Conservation (phyloP, 148 eudicot species). For the Diospyros lotus region DNA sequence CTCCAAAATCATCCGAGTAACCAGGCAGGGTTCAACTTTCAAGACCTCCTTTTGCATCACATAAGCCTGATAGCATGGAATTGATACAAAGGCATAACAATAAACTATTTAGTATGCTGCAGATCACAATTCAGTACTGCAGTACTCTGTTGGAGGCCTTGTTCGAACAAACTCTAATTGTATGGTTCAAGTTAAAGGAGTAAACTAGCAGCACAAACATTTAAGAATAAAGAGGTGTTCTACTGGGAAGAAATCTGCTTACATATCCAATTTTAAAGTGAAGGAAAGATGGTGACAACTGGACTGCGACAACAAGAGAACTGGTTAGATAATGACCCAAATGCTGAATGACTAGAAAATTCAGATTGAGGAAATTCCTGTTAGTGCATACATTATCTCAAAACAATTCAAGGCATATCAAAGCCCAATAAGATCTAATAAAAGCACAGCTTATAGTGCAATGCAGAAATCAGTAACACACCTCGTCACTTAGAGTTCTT, state of each 20-base stretch:
- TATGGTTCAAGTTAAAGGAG: not conserved
- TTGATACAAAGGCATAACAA: not conserved
- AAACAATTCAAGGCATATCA: not conserved
- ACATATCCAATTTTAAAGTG: not conserved
- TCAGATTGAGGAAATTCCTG: not conserved
- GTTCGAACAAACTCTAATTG: not conserved
- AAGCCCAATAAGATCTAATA: not conserved
- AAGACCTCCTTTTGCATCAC: not conserved
- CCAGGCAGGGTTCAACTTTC: not conserved
- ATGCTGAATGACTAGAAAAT: not conserved
- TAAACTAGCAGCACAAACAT: not conserved
- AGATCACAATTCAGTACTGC: not conserved
- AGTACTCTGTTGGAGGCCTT: not conserved
- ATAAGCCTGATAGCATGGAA: slow-evolving; percentile 1
- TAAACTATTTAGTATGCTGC: not conserved
- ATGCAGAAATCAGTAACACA: slow-evolving; percentile 22
- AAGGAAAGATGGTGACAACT: not conserved
- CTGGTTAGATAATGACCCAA: not conserved
- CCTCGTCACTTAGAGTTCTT: slow-evolving; percentile 59
- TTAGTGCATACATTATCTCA: not conserved
- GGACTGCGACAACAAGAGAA: not conserved
- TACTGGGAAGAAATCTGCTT: not conserved
- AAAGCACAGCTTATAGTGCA: not conserved
- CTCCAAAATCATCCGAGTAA: not conserved
- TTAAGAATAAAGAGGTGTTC: not conserved